These are phyloP conservation scores for Barnettozyma hawaiiensis DNA, from an alignment of 1,139 yeast species.

Conservation along the genomic window DNA sequence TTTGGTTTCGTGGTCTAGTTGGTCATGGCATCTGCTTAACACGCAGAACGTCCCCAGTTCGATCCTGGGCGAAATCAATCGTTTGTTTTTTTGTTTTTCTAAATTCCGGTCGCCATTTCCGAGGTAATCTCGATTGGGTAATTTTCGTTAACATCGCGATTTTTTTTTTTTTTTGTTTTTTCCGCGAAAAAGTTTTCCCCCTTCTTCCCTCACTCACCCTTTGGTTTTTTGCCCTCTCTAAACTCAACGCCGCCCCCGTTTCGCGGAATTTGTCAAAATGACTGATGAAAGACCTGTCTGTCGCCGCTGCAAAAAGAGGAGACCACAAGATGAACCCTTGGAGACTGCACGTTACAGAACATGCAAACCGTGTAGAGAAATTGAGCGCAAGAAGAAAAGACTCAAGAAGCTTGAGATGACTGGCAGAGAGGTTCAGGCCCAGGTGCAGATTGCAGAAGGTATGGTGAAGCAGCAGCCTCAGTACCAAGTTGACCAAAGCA, in stretches of 20 bases:
- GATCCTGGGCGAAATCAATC: conserved; percentile 97
- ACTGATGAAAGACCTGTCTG: conserved; percentile 17
- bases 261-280: conserved; percentile 1
- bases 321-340: conserved; percentile 24
- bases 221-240: not conserved
- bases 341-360: conserved; percentile 27
- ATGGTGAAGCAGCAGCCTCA: conserved; percentile 4
- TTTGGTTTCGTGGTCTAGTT: conserved; percentile 92
- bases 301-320: conserved; percentile 28
- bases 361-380: conserved; percentile 26
- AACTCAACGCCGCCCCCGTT: not conserved
- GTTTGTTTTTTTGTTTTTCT: not conserved
- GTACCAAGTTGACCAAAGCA: conserved; percentile 18
- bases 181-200: not conserved
- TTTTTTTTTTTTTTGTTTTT: not conserved
- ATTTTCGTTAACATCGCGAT: conserved; percentile 2
- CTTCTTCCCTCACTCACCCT: not conserved
- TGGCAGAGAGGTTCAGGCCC: conserved; percentile 10
- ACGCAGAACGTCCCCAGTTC: conserved; percentile 99
- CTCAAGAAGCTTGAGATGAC: conserved; percentile 21
- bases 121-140: not conserved
- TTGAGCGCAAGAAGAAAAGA: conserved; percentile 25
- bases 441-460: conserved; percentile 8
- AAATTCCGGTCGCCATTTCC: not conserved
- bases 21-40: conserved; percentile 99